Evolutionary conservation across 148 eudicot genomes (phyloP), one percentile per base, ranked within the genome.

Genomic region (Vaccinium myrtillus): DNA sequence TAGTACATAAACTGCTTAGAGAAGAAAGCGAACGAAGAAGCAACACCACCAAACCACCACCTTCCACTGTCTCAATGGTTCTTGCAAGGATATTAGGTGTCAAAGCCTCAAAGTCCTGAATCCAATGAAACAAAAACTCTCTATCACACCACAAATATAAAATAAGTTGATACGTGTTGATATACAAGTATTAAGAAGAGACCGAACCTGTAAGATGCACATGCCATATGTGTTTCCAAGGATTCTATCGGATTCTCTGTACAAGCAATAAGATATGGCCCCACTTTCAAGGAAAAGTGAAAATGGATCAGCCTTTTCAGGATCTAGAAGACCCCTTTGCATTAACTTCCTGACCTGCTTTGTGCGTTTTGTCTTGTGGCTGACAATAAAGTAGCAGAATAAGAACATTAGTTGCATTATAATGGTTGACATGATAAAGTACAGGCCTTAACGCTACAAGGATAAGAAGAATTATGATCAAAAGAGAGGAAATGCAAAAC

Each of bases 11-110:
- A 82, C 96, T 93, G 30, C 93, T 92, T 58, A 94, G 93, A 36
- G 98, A 93, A 78, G 94, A 88, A 59, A 96, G 88, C 80, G 98
- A 91, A 49, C 89, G 94, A 74, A 96, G 87, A 81, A 96, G 91
- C 87, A 96, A 85, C 23, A 96, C 71, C 86, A 96, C 86, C 82
- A 96, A 84, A 79, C 98, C 98, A 77, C 98, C 98, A 87, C 98
- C 98, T 90, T 96, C 95, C 75, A 96, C 98, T 27, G 98, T 96
- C 87, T 96, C 98, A 83, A 96, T 93, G 53, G 98, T 96, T 87
- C 98, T 93, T 80, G 98, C 98, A 58, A 96, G 89, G 67, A 93
- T 94, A 89, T 96, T 96, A 48, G 98, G 98, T 15, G 96, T 94
- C 95, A 96, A 88, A 55, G 98, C 98, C 86, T 96, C 97, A 84